A percentile compares a stretch with the other conserved stretches of the same genome.
Conservation (phyloP, 2,329 filamentous ascomycete species). For the Clonostachys sp. region DNA sequence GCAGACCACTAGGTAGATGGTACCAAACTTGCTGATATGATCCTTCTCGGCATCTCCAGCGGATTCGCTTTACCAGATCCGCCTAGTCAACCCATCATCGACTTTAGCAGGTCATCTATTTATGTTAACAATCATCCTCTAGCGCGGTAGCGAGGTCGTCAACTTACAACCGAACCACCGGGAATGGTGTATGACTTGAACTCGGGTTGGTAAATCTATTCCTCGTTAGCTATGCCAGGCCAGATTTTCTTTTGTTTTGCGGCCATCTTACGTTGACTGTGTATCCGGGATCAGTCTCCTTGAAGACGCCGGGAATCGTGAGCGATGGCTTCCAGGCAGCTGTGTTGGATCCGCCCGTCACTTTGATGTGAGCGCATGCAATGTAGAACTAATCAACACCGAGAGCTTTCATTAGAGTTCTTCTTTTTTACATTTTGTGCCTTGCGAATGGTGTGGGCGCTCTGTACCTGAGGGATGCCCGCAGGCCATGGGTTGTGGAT, state of each 20-base stretch:
- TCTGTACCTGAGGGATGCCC: slow-evolving; percentile 27
- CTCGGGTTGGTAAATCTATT: slow-evolving; percentile 18
- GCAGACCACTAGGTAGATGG: too few species aligned
- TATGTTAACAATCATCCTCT: too few species aligned
- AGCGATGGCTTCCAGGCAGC: slow-evolving; percentile 14
- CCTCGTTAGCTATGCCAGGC: not conserved
- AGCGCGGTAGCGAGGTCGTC: too few species aligned
- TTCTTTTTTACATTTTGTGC: slow-evolving; percentile 6
- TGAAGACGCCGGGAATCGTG: slow-evolving; percentile 27
- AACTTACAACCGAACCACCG: slow-evolving; percentile 9
- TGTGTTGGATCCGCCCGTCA: slow-evolving; percentile 12
- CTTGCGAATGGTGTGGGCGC: not conserved
- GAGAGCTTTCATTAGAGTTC: not conserved
- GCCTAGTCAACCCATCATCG: too few species aligned
- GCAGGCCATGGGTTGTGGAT: slow-evolving; percentile 50
- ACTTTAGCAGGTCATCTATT: too few species aligned
- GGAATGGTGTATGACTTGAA: slow-evolving; percentile 26
- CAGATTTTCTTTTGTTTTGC: not conserved
- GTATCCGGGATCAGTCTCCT: slow-evolving; percentile 36
- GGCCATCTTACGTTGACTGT: slow-evolving; percentile 30
- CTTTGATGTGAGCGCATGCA: slow-evolving; percentile 15
- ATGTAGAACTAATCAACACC: slow-evolving; percentile 30
- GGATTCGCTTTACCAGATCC: too few species aligned
- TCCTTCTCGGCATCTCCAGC: too few species aligned
- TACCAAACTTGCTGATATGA: too few species aligned